Conservation (phyloP, 768 basidiomycete species). For the Tulasnella sp. region DNA sequence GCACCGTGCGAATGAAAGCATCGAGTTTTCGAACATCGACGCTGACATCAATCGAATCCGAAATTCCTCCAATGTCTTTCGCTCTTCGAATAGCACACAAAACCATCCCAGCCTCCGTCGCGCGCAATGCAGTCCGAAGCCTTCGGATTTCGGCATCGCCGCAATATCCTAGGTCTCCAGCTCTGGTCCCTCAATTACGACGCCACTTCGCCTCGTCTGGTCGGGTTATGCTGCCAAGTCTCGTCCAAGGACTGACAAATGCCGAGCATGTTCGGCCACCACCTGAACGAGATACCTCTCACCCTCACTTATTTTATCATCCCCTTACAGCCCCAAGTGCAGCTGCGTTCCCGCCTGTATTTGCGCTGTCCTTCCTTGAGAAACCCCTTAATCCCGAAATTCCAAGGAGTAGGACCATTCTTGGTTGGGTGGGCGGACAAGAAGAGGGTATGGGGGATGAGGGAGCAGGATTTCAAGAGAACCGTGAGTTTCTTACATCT, state of each 20-base stretch:
- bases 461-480: conserved; percentile 63
- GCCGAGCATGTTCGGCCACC: not conserved
- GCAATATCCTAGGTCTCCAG: not conserved
- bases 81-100: not conserved
- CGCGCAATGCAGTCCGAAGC: not conserved
- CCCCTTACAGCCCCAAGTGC: conserved; percentile 51
- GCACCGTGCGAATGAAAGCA: not conserved
- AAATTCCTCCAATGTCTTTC: not conserved
- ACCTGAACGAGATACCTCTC: conserved; percentile 47
- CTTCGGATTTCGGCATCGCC: not conserved
- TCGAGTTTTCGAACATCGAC: not conserved
- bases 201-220: not conserved
- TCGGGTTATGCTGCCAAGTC: not conserved
- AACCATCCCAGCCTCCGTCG: not conserved
- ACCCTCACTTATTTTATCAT: conserved; percentile 70
- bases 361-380: conserved; percentile 62
- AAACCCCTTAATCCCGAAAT: conserved; percentile 40
- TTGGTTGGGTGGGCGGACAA: conserved; percentile 54
- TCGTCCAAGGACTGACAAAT: not conserved
- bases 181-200: not conserved
- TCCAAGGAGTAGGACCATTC: conserved; percentile 48
- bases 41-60: not conserved
- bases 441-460: conserved; percentile 34
- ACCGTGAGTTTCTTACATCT: conserved; percentile 52
- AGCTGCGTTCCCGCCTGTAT: conserved; percentile 47